Percentiles rank a stretch among this genome's conserved stretches.
Conservation (phyloP, 352 stramenopile genomes). For the Phytophthora litchii region DNA sequence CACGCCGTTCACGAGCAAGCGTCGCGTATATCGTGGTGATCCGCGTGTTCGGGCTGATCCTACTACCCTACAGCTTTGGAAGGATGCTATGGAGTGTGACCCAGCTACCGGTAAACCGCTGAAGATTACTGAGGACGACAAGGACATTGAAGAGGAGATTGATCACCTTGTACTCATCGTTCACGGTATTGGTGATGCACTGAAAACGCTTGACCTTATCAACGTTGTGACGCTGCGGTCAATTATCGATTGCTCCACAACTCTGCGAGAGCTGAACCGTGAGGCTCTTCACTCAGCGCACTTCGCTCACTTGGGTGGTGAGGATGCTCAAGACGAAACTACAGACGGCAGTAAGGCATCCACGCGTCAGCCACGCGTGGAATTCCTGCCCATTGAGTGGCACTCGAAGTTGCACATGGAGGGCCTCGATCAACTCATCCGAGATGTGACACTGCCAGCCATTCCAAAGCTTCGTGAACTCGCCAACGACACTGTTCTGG, state of each 20-base stretch:
- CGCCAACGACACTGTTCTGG: conserved; percentile 93
- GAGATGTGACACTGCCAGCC: conserved; percentile 74
- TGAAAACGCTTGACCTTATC: conserved; percentile 87
- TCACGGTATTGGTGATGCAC: conserved; percentile 89
- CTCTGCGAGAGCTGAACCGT: conserved; percentile 64
- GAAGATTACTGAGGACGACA: conserved; percentile 56
- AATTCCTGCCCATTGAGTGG: conserved; percentile 89
- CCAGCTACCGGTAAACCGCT: conserved; percentile 30
- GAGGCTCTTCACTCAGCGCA: conserved; percentile 72
- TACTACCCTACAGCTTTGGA: conserved; percentile 61
- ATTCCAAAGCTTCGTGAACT: conserved; percentile 93
- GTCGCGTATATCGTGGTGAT: conserved; percentile 77
- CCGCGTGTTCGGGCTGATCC: conserved; percentile 69
- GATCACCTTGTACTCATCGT: conserved; percentile 90
- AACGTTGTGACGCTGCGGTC: conserved; percentile 83
- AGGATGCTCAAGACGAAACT: conserved; percentile 22
- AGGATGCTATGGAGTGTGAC: conserved; percentile 55
- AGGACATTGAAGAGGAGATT: conserved; percentile 78
- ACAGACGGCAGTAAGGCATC: conserved; percentile 10
- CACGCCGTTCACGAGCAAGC: conserved; percentile 83
- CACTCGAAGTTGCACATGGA: conserved; percentile 88
- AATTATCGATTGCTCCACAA: conserved; percentile 84
- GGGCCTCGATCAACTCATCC: conserved; percentile 69
- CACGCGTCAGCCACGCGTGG: conserved; percentile 44
- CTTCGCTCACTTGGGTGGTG: conserved; percentile 54